A percentile compares a stretch with the other conserved stretches of the same genome.
phyloP scores from a whole-genome alignment of 1,139 yeast species.

The Suhomyces panamericanus region DNA sequence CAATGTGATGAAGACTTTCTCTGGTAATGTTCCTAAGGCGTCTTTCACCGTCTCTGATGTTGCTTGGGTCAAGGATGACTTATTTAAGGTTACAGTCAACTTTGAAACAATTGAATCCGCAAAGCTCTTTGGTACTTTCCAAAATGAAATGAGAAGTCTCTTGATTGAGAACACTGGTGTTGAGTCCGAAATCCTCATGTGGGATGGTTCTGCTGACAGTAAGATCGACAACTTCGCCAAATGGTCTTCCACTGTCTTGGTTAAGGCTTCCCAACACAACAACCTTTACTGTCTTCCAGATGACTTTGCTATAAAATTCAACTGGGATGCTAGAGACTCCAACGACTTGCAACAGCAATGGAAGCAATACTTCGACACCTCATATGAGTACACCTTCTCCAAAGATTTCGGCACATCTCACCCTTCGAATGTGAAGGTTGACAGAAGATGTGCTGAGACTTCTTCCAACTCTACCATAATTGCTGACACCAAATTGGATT shows the following conservation, averaged over 20 bases:
- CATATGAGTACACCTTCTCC: slow-evolving; percentile 19
- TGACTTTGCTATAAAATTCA: slow-evolving; percentile 28
- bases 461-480: slow-evolving; percentile 16
- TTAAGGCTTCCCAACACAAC: slow-evolving; percentile 25
- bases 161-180: slow-evolving; percentile 14
- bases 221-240: slow-evolving; percentile 24
- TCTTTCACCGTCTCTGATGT: slow-evolving; percentile 29
- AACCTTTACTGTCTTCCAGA: slow-evolving; percentile 35
- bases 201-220: slow-evolving; percentile 21
- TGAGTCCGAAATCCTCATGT: slow-evolving; percentile 14
- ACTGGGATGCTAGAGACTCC: slow-evolving; percentile 19
- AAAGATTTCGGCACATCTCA: slow-evolving; percentile 13
- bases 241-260: slow-evolving; percentile 24
- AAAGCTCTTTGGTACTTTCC: slow-evolving; percentile 22
- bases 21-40: slow-evolving; percentile 25
- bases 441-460: slow-evolving; percentile 10
- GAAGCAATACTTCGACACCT: slow-evolving; percentile 21
- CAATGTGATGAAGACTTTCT: slow-evolving; percentile 15
- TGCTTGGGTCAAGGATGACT: slow-evolving; percentile 26
- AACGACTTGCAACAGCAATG: slow-evolving; percentile 19
- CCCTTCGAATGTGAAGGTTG: slow-evolving; percentile 10
- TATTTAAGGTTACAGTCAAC: slow-evolving; percentile 31
- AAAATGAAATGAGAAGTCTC: slow-evolving; percentile 21
- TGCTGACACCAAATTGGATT: slow-evolving; percentile 19
- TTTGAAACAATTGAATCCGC: slow-evolving; percentile 17